Evolutionary conservation across 2,329 filamentous ascomycete genomes (phyloP).

Genomic region (Arthrobotrys sinensis): DNA sequence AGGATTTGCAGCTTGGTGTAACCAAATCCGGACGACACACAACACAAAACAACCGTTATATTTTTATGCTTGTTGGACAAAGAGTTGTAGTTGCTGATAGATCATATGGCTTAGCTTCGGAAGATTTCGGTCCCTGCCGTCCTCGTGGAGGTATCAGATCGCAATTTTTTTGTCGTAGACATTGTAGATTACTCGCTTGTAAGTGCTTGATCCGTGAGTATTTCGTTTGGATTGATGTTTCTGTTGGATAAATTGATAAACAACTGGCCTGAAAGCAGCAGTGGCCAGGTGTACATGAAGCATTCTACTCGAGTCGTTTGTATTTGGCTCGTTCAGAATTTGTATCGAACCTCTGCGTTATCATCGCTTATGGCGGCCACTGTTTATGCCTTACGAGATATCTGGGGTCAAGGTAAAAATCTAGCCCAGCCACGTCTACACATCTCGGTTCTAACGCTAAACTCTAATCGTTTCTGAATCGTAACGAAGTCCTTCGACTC

Average conservation of each 20-base stretch:
- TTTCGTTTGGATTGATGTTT: too few relatives aligned
- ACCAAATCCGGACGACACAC: constrained; percentile 46
- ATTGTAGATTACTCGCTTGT: constrained; percentile 6
- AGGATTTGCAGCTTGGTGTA: constrained; percentile 31
- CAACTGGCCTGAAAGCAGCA: too few relatives aligned
- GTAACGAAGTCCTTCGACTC: not conserved
- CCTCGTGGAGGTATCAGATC: constrained; percentile 25
- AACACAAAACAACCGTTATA: constrained; percentile 56
- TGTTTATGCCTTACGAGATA: constrained; percentile 19
- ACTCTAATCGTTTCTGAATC: not conserved
- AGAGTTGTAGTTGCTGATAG: too few relatives aligned
- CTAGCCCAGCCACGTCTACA: not conserved
- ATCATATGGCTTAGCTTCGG: not conserved
- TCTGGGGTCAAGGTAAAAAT: not conserved
- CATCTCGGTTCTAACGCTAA: too few relatives aligned
- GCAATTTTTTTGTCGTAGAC: constrained; percentile 18
- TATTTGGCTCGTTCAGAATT: constrained; percentile 3
- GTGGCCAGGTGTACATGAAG: not conserved
- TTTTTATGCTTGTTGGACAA: not conserved
- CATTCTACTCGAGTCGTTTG: not conserved
- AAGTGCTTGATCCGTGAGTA: not conserved
- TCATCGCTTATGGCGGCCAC: constrained; percentile 4
- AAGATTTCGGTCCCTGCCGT: constrained; percentile 20
- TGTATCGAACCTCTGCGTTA: not conserved
- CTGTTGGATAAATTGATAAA: too few relatives aligned